Base-by-base conservation (phyloP, 164 flowering plant species). In the Aristolochia fimbriata region DNA sequence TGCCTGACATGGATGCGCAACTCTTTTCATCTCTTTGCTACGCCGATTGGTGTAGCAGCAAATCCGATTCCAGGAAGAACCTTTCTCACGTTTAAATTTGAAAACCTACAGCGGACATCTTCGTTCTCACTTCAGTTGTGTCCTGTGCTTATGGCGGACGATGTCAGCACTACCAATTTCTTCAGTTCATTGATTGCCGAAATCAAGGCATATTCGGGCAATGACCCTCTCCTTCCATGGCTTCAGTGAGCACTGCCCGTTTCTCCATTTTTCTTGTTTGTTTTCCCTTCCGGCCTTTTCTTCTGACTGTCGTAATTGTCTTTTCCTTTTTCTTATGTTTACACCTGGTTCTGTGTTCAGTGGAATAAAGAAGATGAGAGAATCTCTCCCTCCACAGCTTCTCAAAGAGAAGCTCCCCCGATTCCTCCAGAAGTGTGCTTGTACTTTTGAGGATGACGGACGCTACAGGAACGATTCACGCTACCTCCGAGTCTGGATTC, bases 141-240 rank as follows among this genome's bases (percentile, higher is more conserved):
- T 7, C 10, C 43, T 37, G 11, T 37, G 9, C 43, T 37, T 7
- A 37, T 37, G 43, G 43, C 43, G 43, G 43, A 37, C 43, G 43
- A 5, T 37, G 11, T 37, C 43, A 37, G 12, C 43, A 37, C 11
- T 10, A 10, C 43, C 43, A 37, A 37, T 37, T 10, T 37, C 4
- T 37, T 37, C 43, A 6, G 11, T 37, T 37, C 12, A 37, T 7
- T 37, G 43, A 37, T 37, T 37, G 43, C 43, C 4, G 43, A 37
- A 37, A 87, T 89, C 73, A 89, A 87, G 59, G 57, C 78, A 47
- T 89, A 93, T 74, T 43, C 74, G 0, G 98, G 98, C 55, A 74
- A 65, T 17, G 96, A 93, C 69, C 94, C 97, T 52, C 86, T 93
- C 57, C 85, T 82, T 47, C 98, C 98, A 13, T 93, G 97, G 98